A percentile compares a stretch with the other conserved stretches of the same genome.
phyloP scores from a whole-genome alignment of 345 rosid species.

The Moringa oleifera region DNA sequence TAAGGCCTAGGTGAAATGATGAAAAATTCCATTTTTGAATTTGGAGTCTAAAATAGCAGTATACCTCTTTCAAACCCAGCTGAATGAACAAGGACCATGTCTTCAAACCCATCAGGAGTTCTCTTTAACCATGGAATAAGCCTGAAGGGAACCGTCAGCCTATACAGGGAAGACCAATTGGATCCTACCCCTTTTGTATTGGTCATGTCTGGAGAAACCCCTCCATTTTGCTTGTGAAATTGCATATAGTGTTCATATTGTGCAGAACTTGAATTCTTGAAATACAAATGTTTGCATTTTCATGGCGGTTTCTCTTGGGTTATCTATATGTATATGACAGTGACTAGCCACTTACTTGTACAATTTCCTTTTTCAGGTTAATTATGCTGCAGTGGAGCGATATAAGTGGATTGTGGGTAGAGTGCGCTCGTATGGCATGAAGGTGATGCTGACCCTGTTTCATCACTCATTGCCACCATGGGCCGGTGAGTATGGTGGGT shows the following conservation, averaged over 20 bases:
- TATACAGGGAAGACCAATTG: neutral
- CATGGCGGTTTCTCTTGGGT: neutral
- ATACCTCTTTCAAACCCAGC: too few relatives aligned
- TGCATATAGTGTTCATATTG: neutral
- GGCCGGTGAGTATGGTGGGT: slow-evolving; percentile 97
- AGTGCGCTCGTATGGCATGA: slow-evolving; percentile 85
- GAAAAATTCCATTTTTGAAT: too few relatives aligned
- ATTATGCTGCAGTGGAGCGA: slow-evolving; percentile 80
- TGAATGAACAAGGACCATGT: too few relatives aligned
- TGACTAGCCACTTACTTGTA: neutral
- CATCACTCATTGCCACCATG: slow-evolving; percentile 97
- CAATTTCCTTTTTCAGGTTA: slow-evolving; percentile 42
- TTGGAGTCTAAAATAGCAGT: too few relatives aligned
- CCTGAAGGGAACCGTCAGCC: slow-evolving; percentile 3
- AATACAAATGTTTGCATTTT: neutral
- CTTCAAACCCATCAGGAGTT: neutral
- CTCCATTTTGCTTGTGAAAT: too few relatives aligned
- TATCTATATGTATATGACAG: neutral
- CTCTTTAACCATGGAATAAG: neutral
- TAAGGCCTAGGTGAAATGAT: too few relatives aligned
- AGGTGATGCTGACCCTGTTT: slow-evolving; percentile 92
- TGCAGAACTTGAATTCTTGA: neutral
- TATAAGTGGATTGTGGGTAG: slow-evolving; percentile 79
- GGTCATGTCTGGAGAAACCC: neutral
- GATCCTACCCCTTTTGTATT: neutral